phyloP scores from a whole-genome alignment of 1,139 yeast species.

The Blastobotrys illinoisensis region DNA sequence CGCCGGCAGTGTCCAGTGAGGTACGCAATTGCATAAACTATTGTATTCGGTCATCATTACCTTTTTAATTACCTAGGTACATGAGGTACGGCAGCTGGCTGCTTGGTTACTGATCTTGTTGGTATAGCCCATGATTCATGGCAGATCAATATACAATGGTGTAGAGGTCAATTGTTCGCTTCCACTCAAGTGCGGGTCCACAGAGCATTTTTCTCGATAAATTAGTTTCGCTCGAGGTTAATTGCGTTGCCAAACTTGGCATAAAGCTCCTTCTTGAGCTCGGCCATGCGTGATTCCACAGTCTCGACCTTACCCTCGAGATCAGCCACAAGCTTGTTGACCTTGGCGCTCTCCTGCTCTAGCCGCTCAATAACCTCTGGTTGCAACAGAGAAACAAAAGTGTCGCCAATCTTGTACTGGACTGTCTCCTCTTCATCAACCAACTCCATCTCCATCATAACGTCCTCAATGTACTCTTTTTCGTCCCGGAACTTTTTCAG shows the following conservation, averaged over 20 bases:
- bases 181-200: too few relatives aligned
- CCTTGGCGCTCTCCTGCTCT: conserved; percentile 51
- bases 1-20: too few relatives aligned
- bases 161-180: too few relatives aligned
- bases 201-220: neutral
- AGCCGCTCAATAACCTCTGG: conserved; percentile 57
- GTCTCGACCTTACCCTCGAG: conserved; percentile 46
- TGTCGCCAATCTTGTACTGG: conserved; percentile 64
- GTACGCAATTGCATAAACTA: too few relatives aligned
- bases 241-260: conserved; percentile 88
- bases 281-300: conserved; percentile 50
- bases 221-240: conserved; percentile 53
- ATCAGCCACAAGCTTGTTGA: conserved; percentile 46
- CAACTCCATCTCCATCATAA: conserved; percentile 76
- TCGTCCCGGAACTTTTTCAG: conserved; percentile 54
- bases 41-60: too few relatives aligned
- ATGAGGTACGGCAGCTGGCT: too few relatives aligned
- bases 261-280: conserved; percentile 67
- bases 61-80: too few relatives aligned
- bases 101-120: too few relatives aligned
- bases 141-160: too few relatives aligned
- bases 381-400: conserved; percentile 64
- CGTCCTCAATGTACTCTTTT: conserved; percentile 85
- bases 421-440: conserved; percentile 67
- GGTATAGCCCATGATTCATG: too few relatives aligned